phyloP scores from a whole-genome alignment of 805 yeast genomes.

The Schwanniomyces polymorphus region DNA sequence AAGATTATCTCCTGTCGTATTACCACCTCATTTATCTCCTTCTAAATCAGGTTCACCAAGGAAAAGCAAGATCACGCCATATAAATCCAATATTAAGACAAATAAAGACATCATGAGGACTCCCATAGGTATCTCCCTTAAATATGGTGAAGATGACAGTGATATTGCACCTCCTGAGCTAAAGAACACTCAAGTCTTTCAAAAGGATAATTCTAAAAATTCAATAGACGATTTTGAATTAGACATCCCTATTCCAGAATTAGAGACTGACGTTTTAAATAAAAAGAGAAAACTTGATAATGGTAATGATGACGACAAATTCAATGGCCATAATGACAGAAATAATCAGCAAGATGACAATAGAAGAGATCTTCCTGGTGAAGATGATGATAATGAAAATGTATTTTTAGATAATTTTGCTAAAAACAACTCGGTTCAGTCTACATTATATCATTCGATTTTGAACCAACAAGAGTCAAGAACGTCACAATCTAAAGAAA shows the following conservation, averaged over 20 bases:
- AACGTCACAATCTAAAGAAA: slow-evolving; percentile 2
- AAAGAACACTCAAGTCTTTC: slow-evolving; percentile 5
- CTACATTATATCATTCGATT: slow-evolving; percentile 34
- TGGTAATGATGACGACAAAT: background rate
- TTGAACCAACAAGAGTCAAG: slow-evolving; percentile 6
- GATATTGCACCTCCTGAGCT: slow-evolving; percentile 28
- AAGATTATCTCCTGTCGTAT: slow-evolving; percentile 17
- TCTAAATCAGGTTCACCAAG: slow-evolving; percentile 4
- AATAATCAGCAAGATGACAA: slow-evolving; percentile 7
- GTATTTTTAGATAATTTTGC: slow-evolving; percentile 30
- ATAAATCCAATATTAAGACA: slow-evolving; percentile 25
- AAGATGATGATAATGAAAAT: slow-evolving; percentile 26
- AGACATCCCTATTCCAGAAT: slow-evolving; percentile 19
- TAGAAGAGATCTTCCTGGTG: slow-evolving; percentile 1
- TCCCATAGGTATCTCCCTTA: slow-evolving; percentile 20
- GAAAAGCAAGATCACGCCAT: slow-evolving; percentile 37
- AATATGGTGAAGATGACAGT: slow-evolving; percentile 26
- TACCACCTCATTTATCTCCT: slow-evolving; percentile 20
- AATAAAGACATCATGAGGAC: slow-evolving; percentile 22
- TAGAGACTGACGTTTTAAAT: slow-evolving; percentile 17
- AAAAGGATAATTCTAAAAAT: background rate
- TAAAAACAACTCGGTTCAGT: slow-evolving; percentile 18
- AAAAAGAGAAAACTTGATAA: background rate
- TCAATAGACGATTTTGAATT: slow-evolving; percentile 11
- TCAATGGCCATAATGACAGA: background rate